Evolutionary conservation across 1,139 yeast species (phyloP), one percentile per base, ranked within the genome.

Genomic region (Hemisphaericaspora xylofermentans): DNA sequence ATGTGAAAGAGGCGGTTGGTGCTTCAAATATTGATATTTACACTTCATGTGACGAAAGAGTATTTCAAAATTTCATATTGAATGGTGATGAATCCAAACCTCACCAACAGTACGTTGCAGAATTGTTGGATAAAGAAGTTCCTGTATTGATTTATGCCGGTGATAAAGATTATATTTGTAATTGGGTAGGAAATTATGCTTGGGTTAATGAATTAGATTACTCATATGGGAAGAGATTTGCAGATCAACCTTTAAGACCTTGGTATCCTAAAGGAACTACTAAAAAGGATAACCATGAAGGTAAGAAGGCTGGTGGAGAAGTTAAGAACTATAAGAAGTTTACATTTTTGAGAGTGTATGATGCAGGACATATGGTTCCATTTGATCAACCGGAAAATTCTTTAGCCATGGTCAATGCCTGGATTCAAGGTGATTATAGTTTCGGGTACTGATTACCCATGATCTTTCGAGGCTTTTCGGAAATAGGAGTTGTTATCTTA

Each of bases 101-200:
- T 39, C 86, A 82, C 73, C 71, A 82, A 64, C 80, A 82, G 78
- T 83, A 80, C 45, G 85, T 82, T 41, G 71, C 75, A 40, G 76
- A 78, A 39, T 63, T 82, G 50, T 70, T 82, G 54, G 80, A 79
- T 48, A 63, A 72, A 33, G 80, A 70, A 25, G 52, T 84, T 36
- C 93, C 94, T 6, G 87, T 84, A 10, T 74, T 85, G 60, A 75
- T 85, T 46, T 85, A 85, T 51, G 93, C 94, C 31, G 94, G 94
- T 66, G 94, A 85, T 66, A 84, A 84, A 65, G 94, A 85, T 66
- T 86, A 78, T 59, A 85, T 85, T 54, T 85, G 94, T 63, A 85
- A 85, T 69, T 85, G 94, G 94, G 71, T 85, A 56, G 94, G 94
- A 58, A 85, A 84, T 66, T 78, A 77, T 55, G 91, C 85, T 12